A percentile compares a stretch with the other conserved stretches of the same genome.
Conservation (phyloP, 345 rosid species). For the Salix koriyanagi region DNA sequence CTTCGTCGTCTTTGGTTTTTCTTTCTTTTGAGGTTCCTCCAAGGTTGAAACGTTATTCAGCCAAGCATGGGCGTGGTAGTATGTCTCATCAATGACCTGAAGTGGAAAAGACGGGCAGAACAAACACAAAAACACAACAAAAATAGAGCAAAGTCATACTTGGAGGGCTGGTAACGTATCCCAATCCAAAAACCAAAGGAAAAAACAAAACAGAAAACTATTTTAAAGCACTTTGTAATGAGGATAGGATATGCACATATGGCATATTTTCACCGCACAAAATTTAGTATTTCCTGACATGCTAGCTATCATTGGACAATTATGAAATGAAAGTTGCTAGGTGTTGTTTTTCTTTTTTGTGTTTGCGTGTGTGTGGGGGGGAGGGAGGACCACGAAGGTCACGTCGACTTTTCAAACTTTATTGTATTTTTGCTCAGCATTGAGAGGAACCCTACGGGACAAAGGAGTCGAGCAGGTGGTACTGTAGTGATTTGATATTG, state of each 20-base stretch:
- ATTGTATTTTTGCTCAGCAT: not conserved
- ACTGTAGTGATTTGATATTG: conserved; percentile 32
- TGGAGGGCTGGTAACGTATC: conserved; percentile 24
- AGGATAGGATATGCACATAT: not conserved
- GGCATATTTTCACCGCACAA: conserved; percentile 9
- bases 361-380: not conserved
- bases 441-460: conserved; percentile 27
- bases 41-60: no score
- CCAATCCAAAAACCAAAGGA: conserved; percentile 8
- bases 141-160: not conserved
- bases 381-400: conserved; percentile 29
- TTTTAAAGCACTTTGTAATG: conserved; percentile 1
- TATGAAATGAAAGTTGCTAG: conserved; percentile 16
- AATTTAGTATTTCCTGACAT: conserved; percentile 5
- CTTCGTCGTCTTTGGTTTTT: no score
- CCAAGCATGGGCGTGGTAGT: no score
- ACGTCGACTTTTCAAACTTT: conserved; percentile 9
- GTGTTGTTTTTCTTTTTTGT: not conserved
- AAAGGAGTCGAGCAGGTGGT: conserved; percentile 14
- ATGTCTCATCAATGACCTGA: no score
- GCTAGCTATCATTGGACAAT: conserved; percentile 30
- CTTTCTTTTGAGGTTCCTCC: not conserved
- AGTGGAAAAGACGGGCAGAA: not conserved
- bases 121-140: not conserved
- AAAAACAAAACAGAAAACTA: not conserved